phyloP scores from a whole-genome alignment of 495 filamentous ascomycete genomes.

The Tuber borchii region DNA sequence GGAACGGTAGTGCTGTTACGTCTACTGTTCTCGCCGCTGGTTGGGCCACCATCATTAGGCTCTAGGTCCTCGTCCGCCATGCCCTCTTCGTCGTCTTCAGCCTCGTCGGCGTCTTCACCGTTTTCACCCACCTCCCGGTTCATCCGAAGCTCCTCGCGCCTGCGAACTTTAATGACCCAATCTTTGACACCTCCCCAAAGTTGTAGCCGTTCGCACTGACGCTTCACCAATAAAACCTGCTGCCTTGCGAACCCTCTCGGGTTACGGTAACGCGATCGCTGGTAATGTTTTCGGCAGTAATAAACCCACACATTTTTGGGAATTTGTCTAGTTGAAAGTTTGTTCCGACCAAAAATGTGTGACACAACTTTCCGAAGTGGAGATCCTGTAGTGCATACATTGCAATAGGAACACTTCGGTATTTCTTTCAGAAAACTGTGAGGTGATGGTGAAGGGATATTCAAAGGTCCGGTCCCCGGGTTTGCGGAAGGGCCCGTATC shows the following conservation, averaged over 20 bases:
- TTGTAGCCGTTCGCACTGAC: conserved; percentile 55
- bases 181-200: conserved; percentile 51
- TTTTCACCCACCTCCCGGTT: conserved; percentile 36
- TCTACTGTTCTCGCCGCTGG: conserved; percentile 34
- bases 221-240: conserved; percentile 56
- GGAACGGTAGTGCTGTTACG: conserved; percentile 26
- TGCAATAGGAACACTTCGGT: conserved; percentile 40
- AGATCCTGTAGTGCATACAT: conserved; percentile 49
- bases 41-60: conserved; percentile 29
- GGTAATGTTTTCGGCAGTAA: conserved; percentile 80
- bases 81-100: conserved; percentile 30
- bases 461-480: conserved; percentile 5
- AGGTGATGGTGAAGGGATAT: conserved; percentile 18
- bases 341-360: conserved; percentile 86
- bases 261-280: conserved; percentile 63
- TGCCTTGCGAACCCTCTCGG: conserved; percentile 52
- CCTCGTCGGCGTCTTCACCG: conserved; percentile 33
- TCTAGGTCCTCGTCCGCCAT: conserved; percentile 27
- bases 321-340: conserved; percentile 62
- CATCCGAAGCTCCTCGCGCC: conserved; percentile 49
- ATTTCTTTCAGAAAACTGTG: conserved; percentile 30
- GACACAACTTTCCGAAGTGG: conserved; percentile 66
- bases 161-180: conserved; percentile 51
- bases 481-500: conserved; percentile 18
- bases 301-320: conserved; percentile 61